Conservation (phyloP, 2,329 filamentous ascomycete species). For the Thielaviopsis musarum region DNA sequence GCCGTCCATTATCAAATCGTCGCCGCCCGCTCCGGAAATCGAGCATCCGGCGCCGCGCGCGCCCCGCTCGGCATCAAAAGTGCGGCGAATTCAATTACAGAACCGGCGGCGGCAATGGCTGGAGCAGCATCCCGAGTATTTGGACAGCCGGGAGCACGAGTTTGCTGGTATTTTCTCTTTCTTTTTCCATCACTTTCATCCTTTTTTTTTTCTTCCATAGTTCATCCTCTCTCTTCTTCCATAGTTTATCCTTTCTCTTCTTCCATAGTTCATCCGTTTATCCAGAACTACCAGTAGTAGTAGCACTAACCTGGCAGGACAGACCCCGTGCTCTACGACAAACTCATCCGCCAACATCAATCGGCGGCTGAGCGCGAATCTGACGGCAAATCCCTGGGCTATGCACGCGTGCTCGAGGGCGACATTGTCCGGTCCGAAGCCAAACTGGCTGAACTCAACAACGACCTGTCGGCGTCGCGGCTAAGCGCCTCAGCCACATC, state of each 20-base stretch:
- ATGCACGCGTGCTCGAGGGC: constrained; percentile 61
- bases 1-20: not conserved
- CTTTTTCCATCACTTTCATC: not conserved
- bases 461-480: not conserved
- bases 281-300: not conserved
- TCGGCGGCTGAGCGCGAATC: constrained; percentile 54
- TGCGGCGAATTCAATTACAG: constrained; percentile 39
- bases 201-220: not conserved
- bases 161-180: constrained; percentile 27
- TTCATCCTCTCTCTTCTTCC: too few relatives aligned
- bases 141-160: constrained; percentile 38
- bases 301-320: not conserved
- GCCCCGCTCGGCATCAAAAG: constrained; percentile 24
- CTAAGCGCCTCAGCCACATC: not conserved
- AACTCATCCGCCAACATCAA: constrained; percentile 61
- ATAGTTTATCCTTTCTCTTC: not conserved
- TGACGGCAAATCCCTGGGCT: constrained; percentile 59
- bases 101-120: constrained; percentile 69
- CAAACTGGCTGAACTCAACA: constrained; percentile 35
- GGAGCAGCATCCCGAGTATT: constrained; percentile 55
- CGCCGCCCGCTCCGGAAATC: not conserved
- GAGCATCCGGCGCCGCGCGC: constrained; percentile 22
- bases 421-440: constrained; percentile 63
- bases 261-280: not conserved
- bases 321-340: constrained; percentile 72